These are phyloP conservation scores for Jaenimonas drosophilae DNA, from an alignment of 208 protist genomes.

Conservation along the genomic window DNA sequence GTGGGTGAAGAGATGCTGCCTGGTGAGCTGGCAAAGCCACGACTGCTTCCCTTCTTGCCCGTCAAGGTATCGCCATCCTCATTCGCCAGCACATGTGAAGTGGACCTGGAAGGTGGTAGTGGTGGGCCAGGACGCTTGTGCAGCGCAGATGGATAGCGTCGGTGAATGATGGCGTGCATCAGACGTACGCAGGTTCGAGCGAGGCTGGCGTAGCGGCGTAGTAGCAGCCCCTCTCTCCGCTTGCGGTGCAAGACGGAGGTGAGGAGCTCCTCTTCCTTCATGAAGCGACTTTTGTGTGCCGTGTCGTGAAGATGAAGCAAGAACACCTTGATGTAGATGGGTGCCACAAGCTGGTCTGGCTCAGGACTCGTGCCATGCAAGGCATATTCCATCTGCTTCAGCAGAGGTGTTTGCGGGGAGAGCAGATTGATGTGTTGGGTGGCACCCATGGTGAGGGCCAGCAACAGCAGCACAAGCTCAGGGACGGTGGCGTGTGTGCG, in stretches of 20 bases:
- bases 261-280: neutral
- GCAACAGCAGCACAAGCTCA: slow-evolving; percentile 58
- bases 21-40: no score
- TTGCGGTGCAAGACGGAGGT: neutral
- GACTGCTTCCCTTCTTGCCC: no score
- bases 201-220: neutral
- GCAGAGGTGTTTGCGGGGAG: slow-evolving; percentile 35
- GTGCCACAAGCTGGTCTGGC: slow-evolving; percentile 35
- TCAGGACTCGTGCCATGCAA: slow-evolving; percentile 22
- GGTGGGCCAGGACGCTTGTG: neutral
- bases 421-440: slow-evolving; percentile 41
- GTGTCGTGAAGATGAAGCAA: slow-evolving; percentile 31
- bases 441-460: slow-evolving; percentile 44
- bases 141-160: neutral
- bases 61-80: no score
- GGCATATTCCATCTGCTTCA: slow-evolving; percentile 49
- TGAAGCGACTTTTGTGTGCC: slow-evolving; percentile 4
- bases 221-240: neutral
- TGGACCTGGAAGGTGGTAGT: no score
- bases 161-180: neutral
- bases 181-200: neutral
- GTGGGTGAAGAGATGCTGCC: no score
- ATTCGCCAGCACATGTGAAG: no score
- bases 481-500: slow-evolving; percentile 44
- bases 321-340: slow-evolving; percentile 61